Percentiles rank a stretch among this genome's conserved stretches.
Conservation (phyloP, 768 basidiomycete species). For the Erythrobasidium yunnanense region DNA sequence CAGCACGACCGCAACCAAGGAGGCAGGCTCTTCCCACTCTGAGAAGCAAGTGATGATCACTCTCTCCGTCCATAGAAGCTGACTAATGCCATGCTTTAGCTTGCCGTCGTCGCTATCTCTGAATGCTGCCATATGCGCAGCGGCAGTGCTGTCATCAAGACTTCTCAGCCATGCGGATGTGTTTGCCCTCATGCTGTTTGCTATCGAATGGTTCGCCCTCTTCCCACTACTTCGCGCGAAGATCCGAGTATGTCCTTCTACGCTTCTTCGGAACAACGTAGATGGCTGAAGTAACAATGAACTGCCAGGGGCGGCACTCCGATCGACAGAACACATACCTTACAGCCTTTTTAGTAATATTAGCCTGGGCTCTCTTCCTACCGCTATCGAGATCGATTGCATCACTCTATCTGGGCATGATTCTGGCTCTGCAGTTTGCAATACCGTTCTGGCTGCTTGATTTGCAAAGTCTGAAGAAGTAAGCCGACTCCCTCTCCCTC, state of each 20-base stretch:
- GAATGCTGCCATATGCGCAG: conserved; percentile 29
- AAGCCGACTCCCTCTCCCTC: background rate
- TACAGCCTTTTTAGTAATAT: background rate
- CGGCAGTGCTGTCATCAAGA: conserved; percentile 26
- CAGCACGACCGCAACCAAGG: conserved; percentile 45
- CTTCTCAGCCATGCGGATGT: conserved; percentile 15
- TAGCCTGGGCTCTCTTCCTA: background rate
- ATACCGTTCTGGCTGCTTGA: conserved; percentile 16
- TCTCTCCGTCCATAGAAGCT: too few species aligned
- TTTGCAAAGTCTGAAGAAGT: conserved; percentile 24
- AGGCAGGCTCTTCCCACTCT: background rate
- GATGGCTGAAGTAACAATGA: background rate
- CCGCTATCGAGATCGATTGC: conserved; percentile 1
- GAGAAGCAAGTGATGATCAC: background rate
- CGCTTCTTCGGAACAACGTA: background rate
- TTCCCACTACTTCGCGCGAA: conserved; percentile 12
- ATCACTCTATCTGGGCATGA: background rate
- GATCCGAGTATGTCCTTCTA: background rate
- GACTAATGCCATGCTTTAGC: too few species aligned
- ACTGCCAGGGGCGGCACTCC: background rate
- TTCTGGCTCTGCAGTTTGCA: conserved; percentile 13
- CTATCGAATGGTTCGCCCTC: conserved; percentile 25
- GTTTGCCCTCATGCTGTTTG: conserved; percentile 28
- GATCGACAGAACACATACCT: background rate
- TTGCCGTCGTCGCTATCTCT: conserved; percentile 25